Evolutionary conservation across 2,329 filamentous ascomycete species (phyloP).

Genomic region (Ophiostoma piceae): DNA sequence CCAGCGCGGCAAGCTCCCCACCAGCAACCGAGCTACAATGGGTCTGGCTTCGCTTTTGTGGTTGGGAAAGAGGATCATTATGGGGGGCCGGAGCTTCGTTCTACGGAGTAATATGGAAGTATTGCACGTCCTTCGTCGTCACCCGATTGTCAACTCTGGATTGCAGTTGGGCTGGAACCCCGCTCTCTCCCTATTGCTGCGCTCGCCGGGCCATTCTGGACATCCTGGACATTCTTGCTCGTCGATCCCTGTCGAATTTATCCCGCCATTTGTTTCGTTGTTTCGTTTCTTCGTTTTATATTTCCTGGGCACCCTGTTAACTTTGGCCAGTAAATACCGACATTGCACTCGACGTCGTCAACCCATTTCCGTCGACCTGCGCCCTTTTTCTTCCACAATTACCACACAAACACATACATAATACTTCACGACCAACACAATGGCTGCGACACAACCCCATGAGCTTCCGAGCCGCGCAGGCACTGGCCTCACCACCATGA

Average conservation of each 20-base stretch:
- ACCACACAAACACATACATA: neutral
- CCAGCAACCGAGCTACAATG: neutral
- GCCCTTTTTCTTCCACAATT: neutral
- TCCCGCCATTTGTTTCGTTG: neutral
- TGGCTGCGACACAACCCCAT: slow-evolving; percentile 19
- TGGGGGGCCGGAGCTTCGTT: neutral
- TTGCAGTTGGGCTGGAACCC: slow-evolving; percentile 10
- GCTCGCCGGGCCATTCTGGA: neutral
- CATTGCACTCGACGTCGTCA: neutral
- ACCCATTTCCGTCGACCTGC: neutral
- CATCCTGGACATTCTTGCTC: neutral
- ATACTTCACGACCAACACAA: slow-evolving; percentile 1
- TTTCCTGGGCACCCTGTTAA: neutral
- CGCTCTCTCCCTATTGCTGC: slow-evolving; percentile 9
- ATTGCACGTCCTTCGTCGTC: slow-evolving; percentile 12
- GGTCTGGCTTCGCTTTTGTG: slow-evolving; percentile 3
- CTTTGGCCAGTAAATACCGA: neutral
- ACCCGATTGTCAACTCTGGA: neutral
- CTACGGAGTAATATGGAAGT: neutral
- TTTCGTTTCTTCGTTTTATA: neutral
- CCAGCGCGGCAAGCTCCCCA: slow-evolving; percentile 4
- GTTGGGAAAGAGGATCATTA: neutral
- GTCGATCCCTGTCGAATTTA: neutral
- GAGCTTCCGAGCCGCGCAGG: slow-evolving; percentile 28
- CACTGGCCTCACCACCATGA: slow-evolving; percentile 27